These are phyloP conservation scores for Elsinoe perseae DNA, from an alignment of 2,329 filamentous ascomycete species.

Conservation along the genomic window DNA sequence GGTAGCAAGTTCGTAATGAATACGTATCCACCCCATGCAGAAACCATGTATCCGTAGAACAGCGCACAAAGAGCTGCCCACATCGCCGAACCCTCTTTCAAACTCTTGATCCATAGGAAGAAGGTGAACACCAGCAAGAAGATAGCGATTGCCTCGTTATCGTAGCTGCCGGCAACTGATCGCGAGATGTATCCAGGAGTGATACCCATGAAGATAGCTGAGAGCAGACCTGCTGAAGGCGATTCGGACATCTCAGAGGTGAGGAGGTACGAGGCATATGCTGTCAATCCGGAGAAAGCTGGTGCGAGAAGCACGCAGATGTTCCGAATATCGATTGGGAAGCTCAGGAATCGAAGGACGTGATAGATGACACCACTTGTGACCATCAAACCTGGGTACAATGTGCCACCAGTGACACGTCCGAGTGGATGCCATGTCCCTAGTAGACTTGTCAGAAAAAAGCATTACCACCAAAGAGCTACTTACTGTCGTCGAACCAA, in stretches of 20 bases:
- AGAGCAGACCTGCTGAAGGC: slow-evolving; percentile 86
- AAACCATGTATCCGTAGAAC: slow-evolving; percentile 99
- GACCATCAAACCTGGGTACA: slow-evolving; percentile 98
- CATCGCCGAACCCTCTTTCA: slow-evolving; percentile 92
- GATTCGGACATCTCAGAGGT: slow-evolving; percentile 97
- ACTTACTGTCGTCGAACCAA: slow-evolving; percentile 93
- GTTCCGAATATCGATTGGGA: slow-evolving; percentile 97
- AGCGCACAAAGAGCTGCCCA: slow-evolving; percentile 92
- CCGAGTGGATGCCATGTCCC: slow-evolving; percentile 98
- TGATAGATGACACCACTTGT: slow-evolving; percentile 97
- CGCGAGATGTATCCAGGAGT: slow-evolving; percentile 94
- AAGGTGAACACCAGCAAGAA: slow-evolving; percentile 98
- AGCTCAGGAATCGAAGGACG: slow-evolving; percentile 73
- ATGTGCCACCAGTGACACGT: slow-evolving; percentile 95
- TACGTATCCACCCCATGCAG: slow-evolving; percentile 98
- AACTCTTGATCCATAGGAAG: slow-evolving; percentile 96
- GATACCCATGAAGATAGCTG: slow-evolving; percentile 95
- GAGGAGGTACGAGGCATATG: slow-evolving; percentile 85
- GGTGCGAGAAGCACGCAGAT: slow-evolving; percentile 96
- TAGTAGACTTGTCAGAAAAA: slow-evolving; percentile 26
- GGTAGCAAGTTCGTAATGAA: slow-evolving; percentile 98
- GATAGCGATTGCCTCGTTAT: slow-evolving; percentile 99
- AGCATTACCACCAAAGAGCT: background rate
- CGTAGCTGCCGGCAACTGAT: slow-evolving; percentile 95
- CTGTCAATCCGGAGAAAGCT: slow-evolving; percentile 87